Conservation (phyloP, 1,284 basidiomycete species). For the Puccinia horiana region DNA sequence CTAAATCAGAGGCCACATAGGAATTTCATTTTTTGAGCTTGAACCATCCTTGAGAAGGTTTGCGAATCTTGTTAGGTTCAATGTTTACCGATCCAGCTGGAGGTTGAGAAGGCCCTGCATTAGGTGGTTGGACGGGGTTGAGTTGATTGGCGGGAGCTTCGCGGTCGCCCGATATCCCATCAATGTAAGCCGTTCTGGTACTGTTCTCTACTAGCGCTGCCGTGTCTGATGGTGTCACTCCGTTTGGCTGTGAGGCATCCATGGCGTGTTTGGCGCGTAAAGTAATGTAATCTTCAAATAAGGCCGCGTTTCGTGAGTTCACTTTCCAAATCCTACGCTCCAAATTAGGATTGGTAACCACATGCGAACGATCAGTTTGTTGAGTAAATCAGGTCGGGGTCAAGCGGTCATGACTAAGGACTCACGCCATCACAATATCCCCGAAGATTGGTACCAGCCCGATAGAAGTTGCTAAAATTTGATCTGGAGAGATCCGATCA, state of each 20-base stretch:
- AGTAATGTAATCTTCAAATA: conserved; percentile 50
- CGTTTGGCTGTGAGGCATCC: background rate
- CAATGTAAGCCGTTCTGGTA: conserved; percentile 24
- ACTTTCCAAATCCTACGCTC: conserved; percentile 54
- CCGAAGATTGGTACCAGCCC: conserved; percentile 58
- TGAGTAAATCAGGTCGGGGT: too few relatives aligned
- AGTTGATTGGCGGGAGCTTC: background rate
- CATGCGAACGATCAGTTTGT: background rate
- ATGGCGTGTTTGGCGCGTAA: conserved; percentile 1
- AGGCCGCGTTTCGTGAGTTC: conserved; percentile 57
- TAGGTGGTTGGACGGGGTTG: background rate
- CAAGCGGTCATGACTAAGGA: too few relatives aligned
- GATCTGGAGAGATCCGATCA: conserved; percentile 53
- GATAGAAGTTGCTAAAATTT: conserved; percentile 55
- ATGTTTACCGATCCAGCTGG: background rate
- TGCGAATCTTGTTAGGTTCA: conserved; percentile 9
- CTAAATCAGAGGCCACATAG: too few relatives aligned
- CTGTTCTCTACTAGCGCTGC: conserved; percentile 36
- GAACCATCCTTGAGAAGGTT: conserved; percentile 21
- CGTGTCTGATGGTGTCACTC: conserved; percentile 23
- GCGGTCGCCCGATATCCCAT: conserved; percentile 33
- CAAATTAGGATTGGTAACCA: background rate
- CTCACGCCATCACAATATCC: conserved; percentile 56
- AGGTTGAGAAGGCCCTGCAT: background rate
- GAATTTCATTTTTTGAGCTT: conserved; percentile 1